Base-by-base conservation (phyloP, 2,329 filamentous ascomycete genomes). In the Nemania diffusa region DNA sequence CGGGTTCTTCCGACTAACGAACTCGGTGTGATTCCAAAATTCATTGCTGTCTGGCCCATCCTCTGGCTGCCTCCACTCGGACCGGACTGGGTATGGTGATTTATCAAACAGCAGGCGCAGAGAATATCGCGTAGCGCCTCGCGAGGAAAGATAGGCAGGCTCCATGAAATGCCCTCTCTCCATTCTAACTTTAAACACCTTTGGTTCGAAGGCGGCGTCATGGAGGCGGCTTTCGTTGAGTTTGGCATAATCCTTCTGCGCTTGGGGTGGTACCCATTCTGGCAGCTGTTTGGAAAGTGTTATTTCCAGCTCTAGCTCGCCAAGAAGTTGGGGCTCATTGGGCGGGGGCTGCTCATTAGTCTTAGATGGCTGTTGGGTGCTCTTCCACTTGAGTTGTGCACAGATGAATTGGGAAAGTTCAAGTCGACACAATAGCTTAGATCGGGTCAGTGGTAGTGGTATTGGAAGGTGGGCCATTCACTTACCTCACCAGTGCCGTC, bases 61-160 rank as follows among this genome's bases (percentile, higher is more conserved):
- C 48, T 70, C 67, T 3, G 72, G 73, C 24, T 60, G 32, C 58
- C 44, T 70, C 73, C 73, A 75, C 66, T 75, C 70, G 50, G 65
- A 65, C 53, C 71, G 69, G 32, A 71, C 72, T n/a, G 74, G 72
- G 65, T 75, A 76, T 27, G 74, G 74, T 48, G 74, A 74, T 57
- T 69, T 75, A 62, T 75, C 74, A 65, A 75, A 76, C 20, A 73
- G 13, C 22, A 75, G 34, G 53, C 73, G 72, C 58, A 74, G 59
- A 26, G 67, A 67, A 48, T 57, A 75, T 53, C 40, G 29, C 29
- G 29, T 32, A 9, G 29, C 70, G 56, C 22, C 62, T 44, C 56
- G 40, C 24, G n/a, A 59, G 3, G 63, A 60, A 27, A 70, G 40
- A 29, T 50, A 62, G 64, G 58, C 67, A 53, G 72, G 73, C 46